Evolutionary conservation across 2,329 filamentous ascomycete species (phyloP).

Genomic region (Metarhizium rileyi): DNA sequence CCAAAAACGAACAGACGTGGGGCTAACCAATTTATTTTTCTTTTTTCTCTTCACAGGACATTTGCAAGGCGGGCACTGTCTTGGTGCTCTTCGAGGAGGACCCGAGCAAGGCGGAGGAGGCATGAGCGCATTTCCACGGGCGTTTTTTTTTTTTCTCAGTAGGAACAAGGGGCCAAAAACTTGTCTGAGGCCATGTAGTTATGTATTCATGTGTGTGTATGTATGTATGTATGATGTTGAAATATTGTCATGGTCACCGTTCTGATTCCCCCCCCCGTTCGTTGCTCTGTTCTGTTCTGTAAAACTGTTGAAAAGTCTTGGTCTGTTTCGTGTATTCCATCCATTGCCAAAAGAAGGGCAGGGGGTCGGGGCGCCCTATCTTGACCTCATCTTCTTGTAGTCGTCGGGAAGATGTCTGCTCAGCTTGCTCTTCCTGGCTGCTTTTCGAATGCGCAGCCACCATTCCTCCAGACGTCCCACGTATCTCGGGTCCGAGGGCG

Average conservation of each 20-base stretch:
- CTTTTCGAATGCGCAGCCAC: conserved; percentile 24
- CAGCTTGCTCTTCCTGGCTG: conserved; percentile 25
- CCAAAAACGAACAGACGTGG: no score
- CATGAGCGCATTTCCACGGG: conserved; percentile 10
- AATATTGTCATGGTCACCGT: neutral
- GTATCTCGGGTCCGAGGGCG: conserved; percentile 20
- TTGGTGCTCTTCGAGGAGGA: conserved; percentile 62
- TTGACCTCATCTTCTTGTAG: conserved; percentile 21
- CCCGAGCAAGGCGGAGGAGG: conserved; percentile 19
- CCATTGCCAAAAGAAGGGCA: no score
- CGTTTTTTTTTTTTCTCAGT: no score
- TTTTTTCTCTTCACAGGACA: conserved; percentile 41
- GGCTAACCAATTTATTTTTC: conserved; percentile 10
- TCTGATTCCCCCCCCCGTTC: no score
- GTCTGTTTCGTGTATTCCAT: no score
- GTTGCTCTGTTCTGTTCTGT: no score
- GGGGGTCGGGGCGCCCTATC: conserved; percentile 3
- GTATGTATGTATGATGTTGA: conserved; percentile 1
- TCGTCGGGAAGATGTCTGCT: conserved; percentile 24
- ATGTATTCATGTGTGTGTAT: no score
- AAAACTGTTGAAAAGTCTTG: no score
- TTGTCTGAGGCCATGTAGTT: no score
- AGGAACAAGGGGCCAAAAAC: no score
- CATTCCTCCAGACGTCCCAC: conserved; percentile 20
- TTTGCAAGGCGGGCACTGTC: conserved; percentile 68